Conservation (phyloP, 2,329 filamentous ascomycete species). For the Gliomastix tumulicola region DNA sequence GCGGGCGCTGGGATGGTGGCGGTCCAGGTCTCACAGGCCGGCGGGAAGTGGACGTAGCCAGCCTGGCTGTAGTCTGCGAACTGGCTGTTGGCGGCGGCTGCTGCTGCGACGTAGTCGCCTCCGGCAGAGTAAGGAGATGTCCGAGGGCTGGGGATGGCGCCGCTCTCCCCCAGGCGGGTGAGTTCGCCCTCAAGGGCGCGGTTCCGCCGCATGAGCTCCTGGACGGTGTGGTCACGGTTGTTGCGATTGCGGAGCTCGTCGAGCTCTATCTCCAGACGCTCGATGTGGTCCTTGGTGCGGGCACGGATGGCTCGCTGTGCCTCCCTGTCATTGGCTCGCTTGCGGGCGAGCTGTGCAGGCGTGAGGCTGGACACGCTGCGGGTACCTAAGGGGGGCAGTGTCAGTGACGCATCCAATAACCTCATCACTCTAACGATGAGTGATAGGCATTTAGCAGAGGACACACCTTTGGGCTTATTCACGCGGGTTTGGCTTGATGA, state of each 20-base stretch:
- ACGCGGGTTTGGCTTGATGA: too few species aligned
- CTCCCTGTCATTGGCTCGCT: constrained; percentile 86
- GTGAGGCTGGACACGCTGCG: constrained; percentile 83
- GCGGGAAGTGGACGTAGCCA: constrained; percentile 26
- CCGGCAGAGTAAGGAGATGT: constrained; percentile 34
- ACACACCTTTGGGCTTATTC: too few species aligned
- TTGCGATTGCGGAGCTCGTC: constrained; percentile 56
- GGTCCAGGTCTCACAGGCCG: constrained; percentile 39
- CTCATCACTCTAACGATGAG: too few species aligned
- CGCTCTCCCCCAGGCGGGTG: constrained; percentile 32
- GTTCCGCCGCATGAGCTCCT: constrained; percentile 44
- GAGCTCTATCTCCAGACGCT: constrained; percentile 67
- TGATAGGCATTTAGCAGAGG: too few species aligned
- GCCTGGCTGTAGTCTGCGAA: constrained; percentile 33
- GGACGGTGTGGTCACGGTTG: constrained; percentile 41
- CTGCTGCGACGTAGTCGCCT: constrained; percentile 33
- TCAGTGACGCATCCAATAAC: too few species aligned
- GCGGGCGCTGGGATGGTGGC: too few species aligned
- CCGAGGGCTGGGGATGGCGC: constrained; percentile 33
- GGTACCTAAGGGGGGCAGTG: constrained; percentile 44
- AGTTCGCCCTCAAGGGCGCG: constrained; percentile 48
- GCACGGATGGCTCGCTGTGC: constrained; percentile 83
- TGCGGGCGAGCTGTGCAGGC: constrained; percentile 80
- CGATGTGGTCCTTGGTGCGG: constrained; percentile 81
- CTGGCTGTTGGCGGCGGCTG: constrained; percentile 15